Conservation (phyloP, 2,329 filamentous ascomycete species). For the Colletotrichum kahawae region DNA sequence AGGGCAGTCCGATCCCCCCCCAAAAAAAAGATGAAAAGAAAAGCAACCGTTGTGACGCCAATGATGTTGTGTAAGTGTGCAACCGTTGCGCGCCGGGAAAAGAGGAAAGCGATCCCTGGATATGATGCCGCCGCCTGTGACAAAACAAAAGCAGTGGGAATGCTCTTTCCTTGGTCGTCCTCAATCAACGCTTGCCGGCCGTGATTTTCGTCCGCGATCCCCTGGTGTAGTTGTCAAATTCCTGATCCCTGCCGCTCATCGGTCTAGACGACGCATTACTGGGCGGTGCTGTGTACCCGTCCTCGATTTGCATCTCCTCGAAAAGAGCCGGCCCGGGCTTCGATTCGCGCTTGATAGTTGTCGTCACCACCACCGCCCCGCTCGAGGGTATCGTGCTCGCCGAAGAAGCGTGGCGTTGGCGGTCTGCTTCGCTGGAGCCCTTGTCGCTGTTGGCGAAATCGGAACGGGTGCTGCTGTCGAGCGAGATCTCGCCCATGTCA, state of each 20-base stretch:
- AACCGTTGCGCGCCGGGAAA: neutral
- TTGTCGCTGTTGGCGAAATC: constrained; percentile 4
- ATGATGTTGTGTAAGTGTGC: neutral
- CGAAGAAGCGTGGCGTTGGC: neutral
- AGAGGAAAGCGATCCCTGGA: neutral
- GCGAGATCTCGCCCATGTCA: constrained; percentile 26
- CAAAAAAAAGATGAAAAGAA: neutral
- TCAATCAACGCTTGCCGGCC: neutral
- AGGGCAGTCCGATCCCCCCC: neutral
- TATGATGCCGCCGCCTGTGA: neutral
- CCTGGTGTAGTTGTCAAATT: neutral
- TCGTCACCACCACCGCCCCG: constrained; percentile 39
- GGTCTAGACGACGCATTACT: neutral
- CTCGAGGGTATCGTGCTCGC: neutral
- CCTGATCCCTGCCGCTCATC: neutral
- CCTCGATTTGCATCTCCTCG: constrained; percentile 2
- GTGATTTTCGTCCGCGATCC: constrained; percentile 2
- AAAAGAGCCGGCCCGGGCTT: constrained; percentile 21
- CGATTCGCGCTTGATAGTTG: constrained; percentile 40
- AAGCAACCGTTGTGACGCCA: neutral
- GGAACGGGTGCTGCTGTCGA: constrained; percentile 5
- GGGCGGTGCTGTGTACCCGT: neutral
- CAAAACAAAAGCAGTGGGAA: neutral
- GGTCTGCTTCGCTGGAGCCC: neutral
- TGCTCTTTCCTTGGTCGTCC: neutral